Conservation (phyloP, 768 basidiomycete species). For the Cystofilobasidium macerans region DNA sequence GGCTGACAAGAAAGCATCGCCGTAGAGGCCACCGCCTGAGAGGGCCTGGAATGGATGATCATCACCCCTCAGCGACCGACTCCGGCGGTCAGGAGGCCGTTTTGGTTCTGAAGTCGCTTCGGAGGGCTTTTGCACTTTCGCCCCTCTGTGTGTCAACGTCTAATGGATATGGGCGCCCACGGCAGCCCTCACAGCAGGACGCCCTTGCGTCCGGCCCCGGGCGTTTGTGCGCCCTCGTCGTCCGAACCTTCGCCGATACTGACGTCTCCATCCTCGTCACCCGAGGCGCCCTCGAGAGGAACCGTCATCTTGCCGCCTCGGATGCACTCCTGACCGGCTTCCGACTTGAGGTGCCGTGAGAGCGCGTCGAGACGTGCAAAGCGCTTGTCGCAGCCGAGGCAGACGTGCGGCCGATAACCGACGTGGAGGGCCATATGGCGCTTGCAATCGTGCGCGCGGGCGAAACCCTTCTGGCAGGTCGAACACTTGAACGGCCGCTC, state of each 20-base stretch:
- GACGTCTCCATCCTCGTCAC: background rate
- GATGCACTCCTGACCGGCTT: conserved; percentile 66
- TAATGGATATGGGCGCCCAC: too few species aligned
- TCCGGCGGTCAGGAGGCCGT: too few species aligned
- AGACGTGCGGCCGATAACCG: conserved; percentile 82
- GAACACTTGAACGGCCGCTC: conserved; percentile 90
- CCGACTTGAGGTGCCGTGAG: conserved; percentile 72
- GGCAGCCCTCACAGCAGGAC: too few species aligned
- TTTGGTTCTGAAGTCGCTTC: too few species aligned
- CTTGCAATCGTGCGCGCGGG: conserved; percentile 86
- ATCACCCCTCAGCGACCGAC: too few species aligned
- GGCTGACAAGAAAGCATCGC: too few species aligned
- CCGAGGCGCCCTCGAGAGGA: background rate
- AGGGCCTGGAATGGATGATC: too few species aligned
- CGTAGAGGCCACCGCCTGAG: too few species aligned
- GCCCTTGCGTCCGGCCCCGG: too few species aligned
- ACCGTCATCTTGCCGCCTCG: conserved; percentile 9
- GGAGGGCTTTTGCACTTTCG: too few species aligned
- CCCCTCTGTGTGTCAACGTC: too few species aligned
- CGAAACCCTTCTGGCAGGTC: conserved; percentile 62
- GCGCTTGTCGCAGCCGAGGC: conserved; percentile 82
- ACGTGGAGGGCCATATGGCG: conserved; percentile 89
- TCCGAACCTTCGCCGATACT: background rate
- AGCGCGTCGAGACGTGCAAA: conserved; percentile 93
- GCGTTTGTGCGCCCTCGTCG: background rate